Percentiles rank a stretch among this genome's conserved stretches.
phyloP scores from a whole-genome alignment of 345 rosid genomes.

The Ceriops tagal region DNA sequence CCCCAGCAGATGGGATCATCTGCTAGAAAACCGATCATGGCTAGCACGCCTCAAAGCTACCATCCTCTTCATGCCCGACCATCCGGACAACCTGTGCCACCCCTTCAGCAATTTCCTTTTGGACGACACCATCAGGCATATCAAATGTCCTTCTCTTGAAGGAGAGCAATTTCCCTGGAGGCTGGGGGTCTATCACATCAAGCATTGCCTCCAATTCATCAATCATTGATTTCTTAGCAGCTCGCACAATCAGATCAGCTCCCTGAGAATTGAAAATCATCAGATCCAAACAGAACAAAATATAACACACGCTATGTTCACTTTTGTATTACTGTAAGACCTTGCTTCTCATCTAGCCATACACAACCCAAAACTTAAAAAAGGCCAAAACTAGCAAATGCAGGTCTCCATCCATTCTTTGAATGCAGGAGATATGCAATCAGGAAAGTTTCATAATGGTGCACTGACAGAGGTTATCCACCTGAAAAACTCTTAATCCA shows the following conservation, averaged over 20 bases:
- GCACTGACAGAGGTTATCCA: no score
- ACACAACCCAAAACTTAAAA: neutral
- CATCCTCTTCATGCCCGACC: constrained; percentile 54
- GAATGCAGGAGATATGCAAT: no score
- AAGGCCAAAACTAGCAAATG: neutral
- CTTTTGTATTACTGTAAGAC: neutral
- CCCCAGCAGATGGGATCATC: neutral
- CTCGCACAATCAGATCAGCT: constrained; percentile 73
- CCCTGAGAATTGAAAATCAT: constrained; percentile 41
- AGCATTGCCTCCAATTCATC: constrained; percentile 93
- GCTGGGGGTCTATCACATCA: constrained; percentile 86
- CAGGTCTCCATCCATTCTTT: no score
- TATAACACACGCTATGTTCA: no score
- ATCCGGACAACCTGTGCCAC: constrained; percentile 81
- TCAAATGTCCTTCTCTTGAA: constrained; percentile 82
- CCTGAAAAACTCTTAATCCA: no score
- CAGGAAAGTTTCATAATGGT: no score
- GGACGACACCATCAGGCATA: constrained; percentile 69
- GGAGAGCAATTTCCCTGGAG: constrained; percentile 58
- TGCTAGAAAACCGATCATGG: neutral
- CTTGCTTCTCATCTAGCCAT: neutral
- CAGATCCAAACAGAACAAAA: constrained; percentile 2
- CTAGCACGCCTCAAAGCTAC: constrained; percentile 28
- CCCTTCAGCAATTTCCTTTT: constrained; percentile 71
- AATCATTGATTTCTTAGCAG: constrained; percentile 76